Evolutionary conservation across 257 asterid genomes (phyloP).

Genomic region (Capsicum rhomboideum): DNA sequence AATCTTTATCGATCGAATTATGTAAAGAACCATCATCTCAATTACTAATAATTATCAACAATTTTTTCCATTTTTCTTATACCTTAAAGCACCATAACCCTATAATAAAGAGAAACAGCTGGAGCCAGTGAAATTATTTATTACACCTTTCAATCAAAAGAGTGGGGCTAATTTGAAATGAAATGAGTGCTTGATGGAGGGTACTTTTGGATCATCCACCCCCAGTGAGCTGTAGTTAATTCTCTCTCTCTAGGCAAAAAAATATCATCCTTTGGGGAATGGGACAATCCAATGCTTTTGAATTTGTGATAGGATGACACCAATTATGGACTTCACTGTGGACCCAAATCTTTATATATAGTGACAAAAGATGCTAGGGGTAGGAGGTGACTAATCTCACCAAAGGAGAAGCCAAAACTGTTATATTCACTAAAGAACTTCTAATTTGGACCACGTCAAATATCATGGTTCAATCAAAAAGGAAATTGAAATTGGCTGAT

Average conservation of each 20-base stretch:
- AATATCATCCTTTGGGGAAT: background rate
- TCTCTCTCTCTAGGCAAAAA: background rate
- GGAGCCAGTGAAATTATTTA: background rate
- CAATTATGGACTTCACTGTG: conserved; percentile 11
- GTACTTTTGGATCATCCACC: background rate
- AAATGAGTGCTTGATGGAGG: background rate
- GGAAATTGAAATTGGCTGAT: background rate
- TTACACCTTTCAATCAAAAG: background rate
- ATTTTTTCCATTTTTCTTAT: background rate
- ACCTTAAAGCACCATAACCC: background rate
- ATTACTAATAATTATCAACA: background rate
- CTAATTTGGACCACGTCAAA: background rate
- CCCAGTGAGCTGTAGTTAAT: background rate
- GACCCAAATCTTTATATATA: background rate
- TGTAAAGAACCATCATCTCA: background rate
- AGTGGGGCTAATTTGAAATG: background rate
- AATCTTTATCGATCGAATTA: background rate
- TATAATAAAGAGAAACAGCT: conserved; percentile 4
- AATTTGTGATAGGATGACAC: conserved; percentile 7
- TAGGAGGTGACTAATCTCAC: background rate
- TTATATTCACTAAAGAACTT: background rate
- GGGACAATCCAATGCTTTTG: conserved; percentile 21
- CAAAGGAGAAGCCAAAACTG: background rate
- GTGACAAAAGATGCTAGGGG: background rate
- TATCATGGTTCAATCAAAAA: background rate